Evolutionary conservation across 345 rosid genomes (phyloP).

Genomic region (Angophora floribunda): DNA sequence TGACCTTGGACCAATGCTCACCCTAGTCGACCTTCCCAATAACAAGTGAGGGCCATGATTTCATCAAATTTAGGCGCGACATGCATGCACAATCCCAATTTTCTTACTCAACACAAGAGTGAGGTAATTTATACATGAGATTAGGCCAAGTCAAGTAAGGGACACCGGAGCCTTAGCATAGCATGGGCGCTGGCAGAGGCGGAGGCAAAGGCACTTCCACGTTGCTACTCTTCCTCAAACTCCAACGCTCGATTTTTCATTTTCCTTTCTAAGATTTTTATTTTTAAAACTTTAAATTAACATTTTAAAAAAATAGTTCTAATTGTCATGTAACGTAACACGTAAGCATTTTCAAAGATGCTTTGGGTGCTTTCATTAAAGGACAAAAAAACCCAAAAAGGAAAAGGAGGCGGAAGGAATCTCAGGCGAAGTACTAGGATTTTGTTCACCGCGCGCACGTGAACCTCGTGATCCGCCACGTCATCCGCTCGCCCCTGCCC

Average conservation of each 20-base stretch:
- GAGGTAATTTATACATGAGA: rapidly evolving
- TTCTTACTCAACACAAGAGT: not conserved
- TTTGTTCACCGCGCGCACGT: not conserved
- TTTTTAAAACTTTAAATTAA: not conserved
- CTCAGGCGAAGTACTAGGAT: not conserved
- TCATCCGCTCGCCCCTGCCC: not conserved
- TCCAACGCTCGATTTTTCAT: not conserved
- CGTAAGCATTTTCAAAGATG: not conserved
- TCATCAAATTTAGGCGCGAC: not conserved
- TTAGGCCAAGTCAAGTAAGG: not conserved
- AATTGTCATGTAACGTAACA: not conserved
- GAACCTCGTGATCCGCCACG: not conserved
- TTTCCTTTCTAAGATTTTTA: not conserved
- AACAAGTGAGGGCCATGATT: too few relatives aligned
- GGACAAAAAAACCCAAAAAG: too few relatives aligned
- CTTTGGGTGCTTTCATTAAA: not conserved
- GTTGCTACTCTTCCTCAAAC: not conserved
- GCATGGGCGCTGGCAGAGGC: not conserved
- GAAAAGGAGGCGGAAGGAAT: not conserved
- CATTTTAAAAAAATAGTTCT: not conserved
- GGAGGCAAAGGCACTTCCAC: not conserved
- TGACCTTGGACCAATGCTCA: too few relatives aligned
- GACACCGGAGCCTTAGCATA: not conserved
- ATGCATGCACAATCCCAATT: not conserved
- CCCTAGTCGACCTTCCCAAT: too few relatives aligned